These are phyloP conservation scores for Lizonia empirigonia DNA, from an alignment of 2,329 filamentous ascomycete species.

Conservation along the genomic window DNA sequence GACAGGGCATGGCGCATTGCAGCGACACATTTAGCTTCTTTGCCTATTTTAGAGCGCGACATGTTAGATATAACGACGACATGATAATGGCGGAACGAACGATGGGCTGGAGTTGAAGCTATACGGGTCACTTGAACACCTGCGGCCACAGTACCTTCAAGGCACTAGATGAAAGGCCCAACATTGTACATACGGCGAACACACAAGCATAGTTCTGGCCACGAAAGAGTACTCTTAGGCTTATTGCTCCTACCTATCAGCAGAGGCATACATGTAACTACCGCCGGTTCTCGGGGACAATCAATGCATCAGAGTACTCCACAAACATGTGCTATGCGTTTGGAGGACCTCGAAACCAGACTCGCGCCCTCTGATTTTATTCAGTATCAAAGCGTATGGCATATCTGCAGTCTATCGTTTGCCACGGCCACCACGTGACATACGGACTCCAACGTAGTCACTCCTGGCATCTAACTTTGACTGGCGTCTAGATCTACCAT, in stretches of 20 bases:
- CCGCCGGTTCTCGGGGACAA: constrained; percentile 18
- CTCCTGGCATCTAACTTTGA: not conserved
- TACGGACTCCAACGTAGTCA: too few species aligned
- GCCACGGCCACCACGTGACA: not conserved
- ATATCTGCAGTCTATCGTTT: not conserved
- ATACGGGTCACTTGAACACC: constrained; percentile 29
- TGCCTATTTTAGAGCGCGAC: constrained; percentile 44
- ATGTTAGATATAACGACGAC: constrained; percentile 45
- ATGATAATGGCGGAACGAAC: constrained; percentile 46
- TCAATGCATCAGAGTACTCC: constrained; percentile 6
- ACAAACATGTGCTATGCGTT: not conserved
- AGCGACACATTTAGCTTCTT: constrained; percentile 33
- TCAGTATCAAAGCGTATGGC: not conserved
- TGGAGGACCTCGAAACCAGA: not conserved
- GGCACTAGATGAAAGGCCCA: constrained; percentile 24
- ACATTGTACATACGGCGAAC: constrained; percentile 42
- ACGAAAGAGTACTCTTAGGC: constrained; percentile 17
- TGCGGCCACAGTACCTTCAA: constrained; percentile 23
- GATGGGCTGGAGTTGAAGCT: constrained; percentile 24
- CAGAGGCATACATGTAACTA: constrained; percentile 12
- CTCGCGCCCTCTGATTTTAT: not conserved
- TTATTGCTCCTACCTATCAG: constrained; percentile 12
- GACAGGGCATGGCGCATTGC: constrained; percentile 19
- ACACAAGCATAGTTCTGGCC: constrained; percentile 22
- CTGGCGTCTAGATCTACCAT: not conserved